Percentiles rank a stretch among this genome's conserved stretches.
Conservation (phyloP, 768 basidiomycete genomes). For the Fomitopsis serialis region DNA sequence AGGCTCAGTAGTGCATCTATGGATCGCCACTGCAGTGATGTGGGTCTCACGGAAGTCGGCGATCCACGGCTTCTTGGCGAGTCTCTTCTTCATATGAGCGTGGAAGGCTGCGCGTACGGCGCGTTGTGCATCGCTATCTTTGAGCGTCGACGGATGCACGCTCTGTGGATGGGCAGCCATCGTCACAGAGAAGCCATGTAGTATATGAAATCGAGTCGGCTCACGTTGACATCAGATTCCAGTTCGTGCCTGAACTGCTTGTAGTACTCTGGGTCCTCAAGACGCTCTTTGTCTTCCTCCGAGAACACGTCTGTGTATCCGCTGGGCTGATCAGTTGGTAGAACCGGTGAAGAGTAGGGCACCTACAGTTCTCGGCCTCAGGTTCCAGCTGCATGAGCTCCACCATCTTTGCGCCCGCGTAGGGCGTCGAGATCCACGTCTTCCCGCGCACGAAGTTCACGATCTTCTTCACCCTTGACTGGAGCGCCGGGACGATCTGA, state of each 20-base stretch:
- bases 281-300: conserved; percentile 43
- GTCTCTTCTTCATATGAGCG: conserved; percentile 41
- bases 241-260: conserved; percentile 42
- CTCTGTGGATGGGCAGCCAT: conserved; percentile 14
- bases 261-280: conserved; percentile 45
- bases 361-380: conserved; percentile 38
- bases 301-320: conserved; percentile 38
- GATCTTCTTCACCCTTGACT: conserved; percentile 44
- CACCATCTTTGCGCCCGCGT: conserved; percentile 34
- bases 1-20: background rate
- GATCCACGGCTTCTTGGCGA: conserved; percentile 57
- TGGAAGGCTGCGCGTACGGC: conserved; percentile 32
- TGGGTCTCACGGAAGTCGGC: conserved; percentile 42
- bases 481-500: conserved; percentile 54
- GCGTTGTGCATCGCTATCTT: conserved; percentile 33
- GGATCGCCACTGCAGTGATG: background rate
- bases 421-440: conserved; percentile 50
- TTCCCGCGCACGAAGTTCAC: conserved; percentile 54
- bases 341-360: conserved; percentile 24
- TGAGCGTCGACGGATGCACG: conserved; percentile 32
- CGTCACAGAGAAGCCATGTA: too few relatives aligned
- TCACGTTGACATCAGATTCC: conserved; percentile 46
- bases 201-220: conserved; percentile 8
- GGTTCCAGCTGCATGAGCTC: conserved; percentile 33
- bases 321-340: background rate